These are phyloP conservation scores for Hemileia vastatrix DNA, from an alignment of 1,284 basidiomycete species.

Conservation along the genomic window DNA sequence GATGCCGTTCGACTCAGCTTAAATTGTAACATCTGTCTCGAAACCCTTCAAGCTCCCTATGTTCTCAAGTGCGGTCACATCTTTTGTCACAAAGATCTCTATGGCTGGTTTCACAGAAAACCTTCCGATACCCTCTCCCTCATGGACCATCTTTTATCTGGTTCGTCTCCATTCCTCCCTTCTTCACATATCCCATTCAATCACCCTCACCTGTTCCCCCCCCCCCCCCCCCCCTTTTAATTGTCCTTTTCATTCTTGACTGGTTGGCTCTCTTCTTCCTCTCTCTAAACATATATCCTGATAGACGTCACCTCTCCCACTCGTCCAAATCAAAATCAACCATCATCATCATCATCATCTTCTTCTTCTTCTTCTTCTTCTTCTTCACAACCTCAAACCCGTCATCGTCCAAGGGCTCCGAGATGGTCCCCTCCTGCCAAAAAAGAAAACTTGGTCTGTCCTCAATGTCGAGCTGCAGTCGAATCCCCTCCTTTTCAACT, in stretches of 20 bases:
- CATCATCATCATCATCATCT: background rate
- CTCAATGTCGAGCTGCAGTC: slow-evolving; percentile 26
- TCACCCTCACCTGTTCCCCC: too few species aligned
- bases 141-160: too few species aligned
- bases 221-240: too few species aligned
- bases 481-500: slow-evolving; percentile 25
- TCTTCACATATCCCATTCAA: too few species aligned
- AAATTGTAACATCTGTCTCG: slow-evolving; percentile 29
- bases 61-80: slow-evolving; percentile 26
- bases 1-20: slow-evolving; percentile 19
- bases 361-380: background rate
- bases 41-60: slow-evolving; percentile 25
- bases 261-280: too few species aligned
- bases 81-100: slow-evolving; percentile 28
- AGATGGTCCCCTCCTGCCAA: slow-evolving; percentile 1
- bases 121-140: too few species aligned
- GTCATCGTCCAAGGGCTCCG: background rate
- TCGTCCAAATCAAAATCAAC: background rate
- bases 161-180: too few species aligned
- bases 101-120: slow-evolving; percentile 27
- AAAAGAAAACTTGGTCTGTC: slow-evolving; percentile 26
- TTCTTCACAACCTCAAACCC: background rate
- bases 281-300: too few species aligned
- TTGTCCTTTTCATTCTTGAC: too few species aligned
- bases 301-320: background rate